These are phyloP conservation scores for Podospora fimiseda DNA, from an alignment of 495 filamentous ascomycete species.

Conservation along the genomic window DNA sequence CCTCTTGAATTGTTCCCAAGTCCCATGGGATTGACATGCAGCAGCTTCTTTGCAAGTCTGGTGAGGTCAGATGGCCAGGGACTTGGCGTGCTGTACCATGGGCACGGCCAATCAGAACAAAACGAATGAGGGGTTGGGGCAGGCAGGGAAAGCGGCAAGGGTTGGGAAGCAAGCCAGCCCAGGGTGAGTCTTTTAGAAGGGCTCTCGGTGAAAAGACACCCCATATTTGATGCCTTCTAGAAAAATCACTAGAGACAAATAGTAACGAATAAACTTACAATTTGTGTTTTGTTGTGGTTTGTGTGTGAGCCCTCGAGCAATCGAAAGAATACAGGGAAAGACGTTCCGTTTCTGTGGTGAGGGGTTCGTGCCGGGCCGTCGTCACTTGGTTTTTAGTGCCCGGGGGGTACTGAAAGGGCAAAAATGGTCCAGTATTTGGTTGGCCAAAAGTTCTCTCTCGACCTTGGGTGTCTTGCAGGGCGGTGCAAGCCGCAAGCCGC, in stretches of 20 bases:
- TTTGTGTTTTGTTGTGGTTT: not conserved
- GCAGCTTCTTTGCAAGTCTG: slow-evolving; percentile 24
- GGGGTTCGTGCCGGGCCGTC: slow-evolving; percentile 16
- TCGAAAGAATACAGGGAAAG: too few species aligned
- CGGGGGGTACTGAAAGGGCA: slow-evolving; percentile 6
- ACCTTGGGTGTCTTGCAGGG: slow-evolving; percentile 5
- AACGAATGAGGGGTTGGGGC: slow-evolving; percentile 26
- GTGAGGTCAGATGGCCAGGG: slow-evolving; percentile 34
- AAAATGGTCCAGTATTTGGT: slow-evolving; percentile 17
- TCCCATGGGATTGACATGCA: slow-evolving; percentile 15
- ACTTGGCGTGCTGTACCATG: slow-evolving; percentile 25
- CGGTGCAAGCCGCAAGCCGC: slow-evolving; percentile 14
- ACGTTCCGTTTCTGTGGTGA: slow-evolving; percentile 11
- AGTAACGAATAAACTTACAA: not conserved
- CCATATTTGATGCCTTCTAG: not conserved
- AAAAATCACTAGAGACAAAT: not conserved
- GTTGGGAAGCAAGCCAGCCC: slow-evolving; percentile 19
- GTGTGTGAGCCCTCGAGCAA: too few species aligned
- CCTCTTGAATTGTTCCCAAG: slow-evolving; percentile 7
- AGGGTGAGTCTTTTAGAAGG: slow-evolving; percentile 25
- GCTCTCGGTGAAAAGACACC: slow-evolving; percentile 20
- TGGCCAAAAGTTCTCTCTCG: slow-evolving; percentile 11
- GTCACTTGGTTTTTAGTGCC: slow-evolving; percentile 9
- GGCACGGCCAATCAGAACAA: slow-evolving; percentile 27
- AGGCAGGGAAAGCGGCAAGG: slow-evolving; percentile 17